Evolutionary conservation across 129 eudicot genomes (phyloP).

Genomic region (Pulicaria dysenterica): DNA sequence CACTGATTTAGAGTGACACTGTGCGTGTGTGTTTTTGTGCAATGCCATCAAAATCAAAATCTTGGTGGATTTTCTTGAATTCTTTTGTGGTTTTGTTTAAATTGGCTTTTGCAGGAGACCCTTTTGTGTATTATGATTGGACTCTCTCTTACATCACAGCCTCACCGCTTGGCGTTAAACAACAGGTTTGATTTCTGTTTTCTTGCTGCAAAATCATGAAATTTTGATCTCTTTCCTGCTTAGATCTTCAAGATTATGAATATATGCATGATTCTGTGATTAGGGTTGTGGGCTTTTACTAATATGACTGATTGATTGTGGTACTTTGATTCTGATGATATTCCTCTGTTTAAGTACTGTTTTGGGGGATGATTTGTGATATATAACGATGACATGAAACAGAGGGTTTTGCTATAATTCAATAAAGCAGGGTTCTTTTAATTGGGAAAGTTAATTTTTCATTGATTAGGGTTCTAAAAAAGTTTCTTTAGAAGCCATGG

Average conservation of each 20-base stretch:
- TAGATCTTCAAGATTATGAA: slow-evolving; percentile 13
- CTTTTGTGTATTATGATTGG: slow-evolving; percentile 90
- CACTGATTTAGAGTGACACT: neutral
- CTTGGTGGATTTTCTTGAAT: slow-evolving; percentile 40
- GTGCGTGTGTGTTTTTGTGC: slow-evolving; percentile 13
- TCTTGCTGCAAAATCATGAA: slow-evolving; percentile 20
- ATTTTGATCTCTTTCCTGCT: slow-evolving; percentile 7
- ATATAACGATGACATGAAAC: slow-evolving; percentile 14
- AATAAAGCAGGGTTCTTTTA: slow-evolving; percentile 23
- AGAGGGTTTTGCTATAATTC: neutral
- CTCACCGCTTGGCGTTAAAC: slow-evolving; percentile 87
- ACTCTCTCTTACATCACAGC: slow-evolving; percentile 81
- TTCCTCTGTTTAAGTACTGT: slow-evolving; percentile 5
- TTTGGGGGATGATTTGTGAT: slow-evolving; percentile 23
- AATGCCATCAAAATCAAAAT: slow-evolving; percentile 32
- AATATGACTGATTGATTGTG: slow-evolving; percentile 9
- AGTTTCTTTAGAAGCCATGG: slow-evolving; percentile 2
- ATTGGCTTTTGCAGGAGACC: slow-evolving; percentile 66
- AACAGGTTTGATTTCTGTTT: slow-evolving; percentile 60
- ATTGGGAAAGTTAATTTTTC: neutral
- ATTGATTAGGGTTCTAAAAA: neutral
- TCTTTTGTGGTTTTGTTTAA: slow-evolving; percentile 43
- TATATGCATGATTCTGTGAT: slow-evolving; percentile 16
- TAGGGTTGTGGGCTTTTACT: slow-evolving; percentile 6
- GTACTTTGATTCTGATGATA: slow-evolving; percentile 17